A percentile compares a stretch with the other conserved stretches of the same genome.
Conservation (phyloP, 257 asterid genomes). For the Cinchona pubescens region DNA sequence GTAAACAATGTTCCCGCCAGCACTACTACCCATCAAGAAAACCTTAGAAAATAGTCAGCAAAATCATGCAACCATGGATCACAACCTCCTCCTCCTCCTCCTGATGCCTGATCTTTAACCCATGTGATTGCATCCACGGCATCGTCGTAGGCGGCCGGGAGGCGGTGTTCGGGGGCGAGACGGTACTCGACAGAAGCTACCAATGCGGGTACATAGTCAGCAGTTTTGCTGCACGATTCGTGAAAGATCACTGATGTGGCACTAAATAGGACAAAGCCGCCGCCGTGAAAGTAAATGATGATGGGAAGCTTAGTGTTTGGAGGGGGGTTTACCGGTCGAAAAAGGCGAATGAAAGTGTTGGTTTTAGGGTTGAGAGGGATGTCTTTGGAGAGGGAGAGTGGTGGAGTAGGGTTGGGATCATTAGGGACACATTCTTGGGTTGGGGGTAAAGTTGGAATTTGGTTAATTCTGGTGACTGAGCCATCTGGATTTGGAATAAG, state of each 20-base stretch:
- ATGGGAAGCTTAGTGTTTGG: constrained; percentile 44
- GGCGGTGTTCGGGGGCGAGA: constrained; percentile 69
- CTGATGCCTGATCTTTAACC: constrained; percentile 36
- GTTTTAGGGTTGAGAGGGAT: constrained; percentile 48
- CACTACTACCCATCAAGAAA: constrained; percentile 63
- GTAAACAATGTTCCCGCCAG: constrained; percentile 60
- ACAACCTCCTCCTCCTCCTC: background rate
- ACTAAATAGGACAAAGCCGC: constrained; percentile 52
- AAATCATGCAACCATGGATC: constrained; percentile 56
- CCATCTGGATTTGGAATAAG: constrained; percentile 56
- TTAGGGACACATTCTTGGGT: constrained; percentile 19
- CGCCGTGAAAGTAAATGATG: constrained; percentile 58
- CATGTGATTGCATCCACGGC: constrained; percentile 59
- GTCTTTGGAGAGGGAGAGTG: constrained; percentile 42
- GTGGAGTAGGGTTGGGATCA: constrained; percentile 13
- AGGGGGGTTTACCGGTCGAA: constrained; percentile 37
- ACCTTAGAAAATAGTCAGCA: constrained; percentile 52
- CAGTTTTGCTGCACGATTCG: constrained; percentile 32
- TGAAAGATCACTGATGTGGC: constrained; percentile 31
- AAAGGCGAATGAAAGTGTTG: constrained; percentile 58
- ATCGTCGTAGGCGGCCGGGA: constrained; percentile 78
- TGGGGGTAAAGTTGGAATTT: constrained; percentile 35
- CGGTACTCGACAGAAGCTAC: constrained; percentile 63
- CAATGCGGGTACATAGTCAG: constrained; percentile 48
- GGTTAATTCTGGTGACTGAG: constrained; percentile 38